phyloP scores from a whole-genome alignment of 441 rosid species.

The Croton setiger region DNA sequence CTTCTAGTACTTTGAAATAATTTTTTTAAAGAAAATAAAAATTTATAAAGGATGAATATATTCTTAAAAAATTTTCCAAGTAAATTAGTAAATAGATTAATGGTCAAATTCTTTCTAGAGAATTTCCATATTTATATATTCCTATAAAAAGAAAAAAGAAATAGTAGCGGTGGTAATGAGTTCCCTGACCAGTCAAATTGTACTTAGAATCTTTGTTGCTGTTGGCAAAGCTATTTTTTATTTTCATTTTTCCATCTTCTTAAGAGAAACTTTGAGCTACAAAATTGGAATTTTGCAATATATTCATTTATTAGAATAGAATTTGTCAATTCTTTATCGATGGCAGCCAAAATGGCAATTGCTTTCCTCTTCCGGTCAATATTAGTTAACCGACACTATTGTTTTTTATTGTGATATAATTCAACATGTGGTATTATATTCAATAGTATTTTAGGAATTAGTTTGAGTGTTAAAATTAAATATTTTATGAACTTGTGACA shows the following conservation, averaged over 20 bases:
- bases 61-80: neutral
- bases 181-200: conserved; percentile 20
- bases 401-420: neutral
- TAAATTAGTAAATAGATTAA: neutral
- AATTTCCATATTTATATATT: neutral
- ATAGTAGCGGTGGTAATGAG: neutral
- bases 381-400: conserved; percentile 28
- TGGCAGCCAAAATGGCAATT: conserved; percentile 17
- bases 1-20: neutral
- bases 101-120: neutral
- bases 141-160: neutral
- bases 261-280: neutral
- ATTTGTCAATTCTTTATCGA: conserved; percentile 11
- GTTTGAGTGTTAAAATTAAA: too few relatives aligned
- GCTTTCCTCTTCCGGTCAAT: conserved; percentile 27
- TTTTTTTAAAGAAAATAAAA: neutral
- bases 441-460: neutral
- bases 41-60: neutral
- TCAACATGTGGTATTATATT: conserved; percentile 17
- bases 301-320: conserved; percentile 12
- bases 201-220: neutral
- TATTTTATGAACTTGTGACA: too few relatives aligned
- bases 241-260: conserved; percentile 10
- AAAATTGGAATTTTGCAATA: conserved; percentile 13
- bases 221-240: neutral